phyloP scores from a whole-genome alignment of 2,329 filamentous ascomycete genomes.

The Aschersonia sp. region DNA sequence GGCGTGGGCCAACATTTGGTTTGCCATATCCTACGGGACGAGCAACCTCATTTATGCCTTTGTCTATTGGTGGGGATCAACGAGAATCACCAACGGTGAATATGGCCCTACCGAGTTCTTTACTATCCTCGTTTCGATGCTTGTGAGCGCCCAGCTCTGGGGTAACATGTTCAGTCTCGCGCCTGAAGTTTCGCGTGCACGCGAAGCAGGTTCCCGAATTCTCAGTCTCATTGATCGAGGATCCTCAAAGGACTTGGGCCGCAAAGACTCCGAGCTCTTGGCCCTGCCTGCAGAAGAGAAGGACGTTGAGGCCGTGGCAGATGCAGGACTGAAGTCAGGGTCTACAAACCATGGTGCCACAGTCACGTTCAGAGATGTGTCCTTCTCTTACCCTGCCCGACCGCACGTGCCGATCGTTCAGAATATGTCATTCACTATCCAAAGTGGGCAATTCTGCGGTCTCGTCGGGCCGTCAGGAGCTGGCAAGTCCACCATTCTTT shows the following conservation, averaged over 20 bases:
- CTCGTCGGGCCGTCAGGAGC: conserved; percentile 52
- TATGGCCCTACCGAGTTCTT: conserved; percentile 58
- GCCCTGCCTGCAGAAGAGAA: conserved; percentile 7
- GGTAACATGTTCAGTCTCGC: conserved; percentile 51
- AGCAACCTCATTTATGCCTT: conserved; percentile 59
- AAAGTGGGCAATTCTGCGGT: conserved; percentile 45
- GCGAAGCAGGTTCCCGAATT: conserved; percentile 44
- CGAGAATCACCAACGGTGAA: conserved; percentile 50
- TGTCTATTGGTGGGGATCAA: conserved; percentile 69
- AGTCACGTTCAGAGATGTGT: conserved; percentile 42
- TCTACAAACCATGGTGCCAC: conserved; percentile 21
- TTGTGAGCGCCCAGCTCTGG: conserved; percentile 47
- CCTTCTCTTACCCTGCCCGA: conserved; percentile 52
- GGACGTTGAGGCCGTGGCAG: conserved; percentile 24
- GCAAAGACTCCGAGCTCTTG: conserved; percentile 5
- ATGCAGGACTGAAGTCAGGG: conserved; percentile 10
- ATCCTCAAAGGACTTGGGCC: conserved; percentile 11
- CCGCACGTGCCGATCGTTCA: conserved; percentile 42
- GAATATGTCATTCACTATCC: conserved; percentile 39
- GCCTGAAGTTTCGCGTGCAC: conserved; percentile 54
- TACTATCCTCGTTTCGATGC: conserved; percentile 46
- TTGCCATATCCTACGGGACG: conserved; percentile 43
- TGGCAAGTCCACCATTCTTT: conserved; percentile 53
- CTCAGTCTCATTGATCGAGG: conserved; percentile 33
- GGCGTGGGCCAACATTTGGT: conserved; percentile 40